Evolutionary conservation across 2,329 filamentous ascomycete genomes (phyloP).

Genomic region (Neonectria coccinea): DNA sequence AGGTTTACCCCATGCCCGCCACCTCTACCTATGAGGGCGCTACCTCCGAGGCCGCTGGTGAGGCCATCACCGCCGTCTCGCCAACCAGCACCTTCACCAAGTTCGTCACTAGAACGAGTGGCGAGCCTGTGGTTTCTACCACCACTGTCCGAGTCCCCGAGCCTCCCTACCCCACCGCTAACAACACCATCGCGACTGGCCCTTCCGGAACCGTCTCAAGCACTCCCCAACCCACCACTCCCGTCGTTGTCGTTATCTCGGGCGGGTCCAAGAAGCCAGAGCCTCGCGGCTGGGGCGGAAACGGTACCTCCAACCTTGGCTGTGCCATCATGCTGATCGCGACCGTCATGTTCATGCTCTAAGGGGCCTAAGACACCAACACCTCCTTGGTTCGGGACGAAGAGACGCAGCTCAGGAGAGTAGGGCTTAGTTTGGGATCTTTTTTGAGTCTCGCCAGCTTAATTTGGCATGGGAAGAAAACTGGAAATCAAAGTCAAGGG

Average conservation of each 20-base stretch:
- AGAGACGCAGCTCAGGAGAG: not conserved
- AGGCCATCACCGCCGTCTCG: conserved; percentile 38
- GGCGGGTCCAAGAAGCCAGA: conserved; percentile 49
- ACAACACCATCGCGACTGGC: conserved; percentile 43
- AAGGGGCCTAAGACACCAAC: conserved; percentile 22
- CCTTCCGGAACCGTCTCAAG: conserved; percentile 44
- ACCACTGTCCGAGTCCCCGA: conserved; percentile 49
- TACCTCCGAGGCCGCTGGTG: conserved; percentile 36
- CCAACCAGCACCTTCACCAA: conserved; percentile 47
- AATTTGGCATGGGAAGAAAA: conserved; percentile 38
- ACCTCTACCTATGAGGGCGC: not conserved
- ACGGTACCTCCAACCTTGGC: conserved; percentile 49
- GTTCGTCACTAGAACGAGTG: conserved; percentile 49
- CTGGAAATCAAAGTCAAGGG: conserved; percentile 40
- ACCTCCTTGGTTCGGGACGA: not conserved
- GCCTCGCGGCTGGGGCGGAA: conserved; percentile 47
- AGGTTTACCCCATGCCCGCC: conserved; percentile 14
- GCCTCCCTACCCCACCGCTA: conserved; percentile 46
- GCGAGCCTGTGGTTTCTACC: conserved; percentile 45
- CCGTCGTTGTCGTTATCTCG: conserved; percentile 48
- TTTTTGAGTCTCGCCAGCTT: conserved; percentile 35
- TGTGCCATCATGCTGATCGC: conserved; percentile 53
- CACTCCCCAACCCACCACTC: conserved; percentile 38
- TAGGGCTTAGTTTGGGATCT: not conserved
- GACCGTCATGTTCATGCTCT: conserved; percentile 50